phyloP scores from a whole-genome alignment of 169 alveolate genomes.

The Plasmodium inui region DNA sequence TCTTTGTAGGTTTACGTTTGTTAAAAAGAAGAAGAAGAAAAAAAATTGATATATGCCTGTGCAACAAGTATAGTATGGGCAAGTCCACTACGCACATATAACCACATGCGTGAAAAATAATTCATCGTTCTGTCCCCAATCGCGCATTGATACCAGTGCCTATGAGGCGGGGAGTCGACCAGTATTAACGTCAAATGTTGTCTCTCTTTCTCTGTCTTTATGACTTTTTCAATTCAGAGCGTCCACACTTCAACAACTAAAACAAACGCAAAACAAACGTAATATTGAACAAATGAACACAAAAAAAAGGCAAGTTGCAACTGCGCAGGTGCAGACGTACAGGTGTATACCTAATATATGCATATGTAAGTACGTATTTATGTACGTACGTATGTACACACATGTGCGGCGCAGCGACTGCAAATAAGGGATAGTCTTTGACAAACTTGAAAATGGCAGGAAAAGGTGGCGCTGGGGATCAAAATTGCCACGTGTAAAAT shows the following conservation, averaged over 20 bases:
- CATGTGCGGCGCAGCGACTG: not conserved
- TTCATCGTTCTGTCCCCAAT: not conserved
- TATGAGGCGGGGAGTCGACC: not conserved
- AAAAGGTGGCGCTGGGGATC: not conserved
- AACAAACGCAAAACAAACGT: constrained; percentile 51
- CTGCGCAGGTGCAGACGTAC: not conserved
- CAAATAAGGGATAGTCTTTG: constrained; percentile 19
- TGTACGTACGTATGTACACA: not conserved
- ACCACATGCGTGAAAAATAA: not conserved
- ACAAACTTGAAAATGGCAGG: constrained; percentile 28
- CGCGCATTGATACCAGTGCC: not conserved
- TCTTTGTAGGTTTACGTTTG: not conserved
- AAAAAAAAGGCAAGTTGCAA: constrained; percentile 12
- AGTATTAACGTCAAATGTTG: not conserved
- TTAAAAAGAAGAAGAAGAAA: not conserved
- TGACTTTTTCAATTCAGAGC: constrained; percentile 14
- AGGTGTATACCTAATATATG: not conserved
- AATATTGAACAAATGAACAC: constrained; percentile 29
- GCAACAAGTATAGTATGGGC: not conserved
- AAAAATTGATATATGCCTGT: not conserved
- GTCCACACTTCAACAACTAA: constrained; percentile 18
- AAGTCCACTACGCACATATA: not conserved
- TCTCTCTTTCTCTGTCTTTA: not conserved
- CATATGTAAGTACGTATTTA: not conserved
- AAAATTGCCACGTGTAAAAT: not conserved